Evolutionary conservation across 805 yeast genomes (phyloP), one percentile per base, ranked within the genome.

Genomic region (Metschnikowia rubicola): DNA sequence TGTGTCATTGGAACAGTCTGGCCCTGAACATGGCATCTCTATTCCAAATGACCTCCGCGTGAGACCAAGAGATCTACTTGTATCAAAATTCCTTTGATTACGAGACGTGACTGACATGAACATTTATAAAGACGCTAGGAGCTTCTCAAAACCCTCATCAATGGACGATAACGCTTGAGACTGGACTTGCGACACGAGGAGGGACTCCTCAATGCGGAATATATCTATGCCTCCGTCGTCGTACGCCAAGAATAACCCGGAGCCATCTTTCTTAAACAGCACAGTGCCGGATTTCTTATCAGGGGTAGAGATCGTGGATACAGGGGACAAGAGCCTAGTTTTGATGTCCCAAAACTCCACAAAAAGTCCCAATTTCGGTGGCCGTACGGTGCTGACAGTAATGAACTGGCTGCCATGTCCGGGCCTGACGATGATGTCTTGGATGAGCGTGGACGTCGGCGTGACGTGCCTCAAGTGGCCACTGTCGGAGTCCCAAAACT

Each of bases 1-100:
- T 44, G 68, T 90, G 39, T 68, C 71, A 12, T 64, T 89, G 36
- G 66, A 78, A 33, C 96, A 88, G 67, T 71, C 74, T 8, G 70
- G 68, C 35, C 56, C 54, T 2, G 43, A 51, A 12, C 39, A 44
- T n/a, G 54, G 52, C 12, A 58, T 60, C 10, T 57, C 57, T 11
- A 57, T 84, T 17, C 88, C 83, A 53, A 84, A 83, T 4, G 79
- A 77, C 34, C 82, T 88, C 47, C 55, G 53, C n/a, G 73, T 87
- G 33, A 61, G 65, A 17, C 68, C 79, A 10, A 79, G 73, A 55
- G 73, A 75, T 40, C 59, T 66, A 30, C 56, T 72, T 30, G 68
- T 59, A 39, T 51, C 58, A 7, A 62, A 41, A 34, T 65, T 64
- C 46, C 48, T 46, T 37, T 46, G 31, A 40, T 3, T 31, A 12